Percentiles rank a stretch among this genome's conserved stretches.
Evolutionary conservation across 2,329 filamentous ascomycete species (phyloP).

Genomic region (Fusarium avenaceum): DNA sequence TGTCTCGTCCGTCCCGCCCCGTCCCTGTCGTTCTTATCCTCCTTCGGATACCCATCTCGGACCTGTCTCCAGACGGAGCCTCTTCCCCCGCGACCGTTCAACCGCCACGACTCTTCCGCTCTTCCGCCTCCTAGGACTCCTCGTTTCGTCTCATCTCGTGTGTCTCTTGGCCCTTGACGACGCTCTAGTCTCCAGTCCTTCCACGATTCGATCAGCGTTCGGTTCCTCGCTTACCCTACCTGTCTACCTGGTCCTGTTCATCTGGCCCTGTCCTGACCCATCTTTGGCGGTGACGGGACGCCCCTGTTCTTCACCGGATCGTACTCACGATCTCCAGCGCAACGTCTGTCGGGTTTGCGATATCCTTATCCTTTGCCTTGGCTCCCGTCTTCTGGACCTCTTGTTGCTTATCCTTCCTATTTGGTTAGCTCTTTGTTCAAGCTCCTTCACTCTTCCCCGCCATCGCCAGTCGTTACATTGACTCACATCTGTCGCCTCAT

Average conservation of each 20-base stretch:
- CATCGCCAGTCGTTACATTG: constrained; percentile 20
- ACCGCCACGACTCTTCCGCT: constrained; percentile 42
- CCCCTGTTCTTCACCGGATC: constrained; percentile 46
- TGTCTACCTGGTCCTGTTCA: constrained; percentile 20
- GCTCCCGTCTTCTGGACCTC: constrained; percentile 28
- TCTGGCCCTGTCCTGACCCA: constrained; percentile 44
- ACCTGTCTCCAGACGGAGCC: constrained; percentile 49
- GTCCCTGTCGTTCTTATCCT: constrained; percentile 45
- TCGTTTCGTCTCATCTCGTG: constrained; percentile 7
- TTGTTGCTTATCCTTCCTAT: constrained; percentile 29
- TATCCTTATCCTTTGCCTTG: constrained; percentile 24
- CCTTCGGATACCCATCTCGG: constrained; percentile 46
- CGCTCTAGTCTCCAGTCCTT: constrained; percentile 27
- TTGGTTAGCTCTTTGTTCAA: constrained; percentile 36
- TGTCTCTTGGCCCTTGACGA: constrained; percentile 12
- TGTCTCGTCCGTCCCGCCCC: constrained; percentile 36
- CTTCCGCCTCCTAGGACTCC: constrained; percentile 17
- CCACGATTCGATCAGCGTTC: constrained; percentile 34
- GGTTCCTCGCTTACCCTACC: constrained; percentile 23
- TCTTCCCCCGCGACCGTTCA: constrained; percentile 45
- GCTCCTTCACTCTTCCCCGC: constrained; percentile 22
- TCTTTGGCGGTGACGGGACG: constrained; percentile 47
- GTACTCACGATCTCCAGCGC: constrained; percentile 47
- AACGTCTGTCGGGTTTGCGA: constrained; percentile 27
- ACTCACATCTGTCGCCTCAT: constrained; percentile 25